Conservation (phyloP, 495 filamentous ascomycete genomes). For the Podospora pseudocomata region DNA sequence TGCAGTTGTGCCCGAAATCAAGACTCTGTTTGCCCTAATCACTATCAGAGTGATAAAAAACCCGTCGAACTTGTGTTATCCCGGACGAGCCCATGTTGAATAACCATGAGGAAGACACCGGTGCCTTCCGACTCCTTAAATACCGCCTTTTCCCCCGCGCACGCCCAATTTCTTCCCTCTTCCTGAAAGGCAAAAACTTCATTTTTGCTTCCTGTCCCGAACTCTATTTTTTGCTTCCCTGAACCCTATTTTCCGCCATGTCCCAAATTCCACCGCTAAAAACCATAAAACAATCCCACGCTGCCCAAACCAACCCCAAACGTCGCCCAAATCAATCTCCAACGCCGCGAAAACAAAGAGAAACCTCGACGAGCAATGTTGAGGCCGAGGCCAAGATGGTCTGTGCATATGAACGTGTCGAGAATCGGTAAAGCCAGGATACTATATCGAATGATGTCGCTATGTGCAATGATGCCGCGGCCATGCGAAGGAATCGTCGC, state of each 20-base stretch:
- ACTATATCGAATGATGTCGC: too few relatives aligned
- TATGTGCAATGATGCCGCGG: too few relatives aligned
- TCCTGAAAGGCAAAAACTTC: too few relatives aligned
- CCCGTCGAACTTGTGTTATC: background rate
- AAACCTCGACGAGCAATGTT: background rate
- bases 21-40: background rate
- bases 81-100: background rate
- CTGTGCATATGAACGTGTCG: background rate
- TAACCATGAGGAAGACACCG: background rate
- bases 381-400: background rate
- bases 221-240: too few relatives aligned
- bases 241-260: too few relatives aligned
- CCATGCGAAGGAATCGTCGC: too few relatives aligned
- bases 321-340: background rate
- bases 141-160: background rate
- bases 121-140: background rate
- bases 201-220: background rate
- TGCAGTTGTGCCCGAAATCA: background rate
- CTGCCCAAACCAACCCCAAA: too few relatives aligned
- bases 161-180: too few relatives aligned
- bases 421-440: background rate
- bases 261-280: background rate
- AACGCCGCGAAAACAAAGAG: background rate
- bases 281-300: background rate
- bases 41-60: background rate